Evolutionary conservation across 495 filamentous ascomycete species (phyloP).

Genomic region (Zalerion maritima): DNA sequence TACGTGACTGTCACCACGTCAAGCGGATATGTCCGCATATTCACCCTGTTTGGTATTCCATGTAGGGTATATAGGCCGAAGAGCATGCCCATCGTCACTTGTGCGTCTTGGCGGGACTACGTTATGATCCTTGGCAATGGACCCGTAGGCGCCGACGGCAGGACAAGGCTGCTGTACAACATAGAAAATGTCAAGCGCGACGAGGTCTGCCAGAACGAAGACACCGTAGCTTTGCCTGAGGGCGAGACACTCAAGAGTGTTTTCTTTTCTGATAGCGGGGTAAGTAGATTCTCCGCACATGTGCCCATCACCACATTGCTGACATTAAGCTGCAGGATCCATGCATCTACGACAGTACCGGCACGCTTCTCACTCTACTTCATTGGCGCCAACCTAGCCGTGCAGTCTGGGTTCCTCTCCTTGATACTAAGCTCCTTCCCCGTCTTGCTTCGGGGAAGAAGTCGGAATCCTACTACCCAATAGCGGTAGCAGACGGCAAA

Average conservation of each 20-base stretch:
- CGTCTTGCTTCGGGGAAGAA: constrained; percentile 72
- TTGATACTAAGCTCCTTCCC: constrained; percentile 73
- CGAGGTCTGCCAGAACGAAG: constrained; percentile 82
- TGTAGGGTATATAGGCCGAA: constrained; percentile 83
- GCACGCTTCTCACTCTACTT: constrained; percentile 69
- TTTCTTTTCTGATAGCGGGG: constrained; percentile 82
- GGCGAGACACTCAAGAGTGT: constrained; percentile 59
- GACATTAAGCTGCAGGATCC: constrained; percentile 50
- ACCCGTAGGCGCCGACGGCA: constrained; percentile 62
- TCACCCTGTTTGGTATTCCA: constrained; percentile 83
- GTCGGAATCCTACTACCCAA: constrained; percentile 85
- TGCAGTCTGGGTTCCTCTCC: constrained; percentile 79
- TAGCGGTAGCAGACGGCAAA: constrained; percentile 78
- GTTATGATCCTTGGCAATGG: constrained; percentile 90
- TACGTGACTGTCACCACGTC: constrained; percentile 80
- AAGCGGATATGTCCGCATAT: constrained; percentile 76
- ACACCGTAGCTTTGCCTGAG: constrained; percentile 69
- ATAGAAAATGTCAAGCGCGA: constrained; percentile 90
- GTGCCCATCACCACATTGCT: constrained; percentile 7
- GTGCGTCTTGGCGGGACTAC: constrained; percentile 86
- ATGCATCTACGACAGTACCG: constrained; percentile 83
- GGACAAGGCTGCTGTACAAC: constrained; percentile 61
- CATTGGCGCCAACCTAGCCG: constrained; percentile 81
- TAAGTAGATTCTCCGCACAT: constrained; percentile 22
- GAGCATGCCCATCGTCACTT: constrained; percentile 74